A percentile compares a stretch with the other conserved stretches of the same genome.
Conservation (phyloP, 1,284 basidiomycete genomes). For the Papiliotrema fonsecae region DNA sequence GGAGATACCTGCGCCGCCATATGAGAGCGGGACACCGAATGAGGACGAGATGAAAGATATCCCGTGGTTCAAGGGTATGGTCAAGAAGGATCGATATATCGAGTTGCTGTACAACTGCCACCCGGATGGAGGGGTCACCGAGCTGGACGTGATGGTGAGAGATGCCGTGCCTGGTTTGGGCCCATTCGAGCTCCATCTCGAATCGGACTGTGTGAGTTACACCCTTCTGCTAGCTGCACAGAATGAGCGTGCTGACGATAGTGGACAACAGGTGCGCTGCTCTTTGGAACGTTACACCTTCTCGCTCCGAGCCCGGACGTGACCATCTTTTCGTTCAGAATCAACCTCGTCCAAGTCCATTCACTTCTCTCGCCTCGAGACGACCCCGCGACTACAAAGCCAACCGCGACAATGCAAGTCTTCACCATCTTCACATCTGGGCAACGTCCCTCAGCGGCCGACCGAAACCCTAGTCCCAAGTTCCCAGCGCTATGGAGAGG, state of each 20-base stretch:
- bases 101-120: constrained; percentile 26
- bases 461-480: background rate
- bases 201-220: constrained; percentile 24
- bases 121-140: constrained; percentile 15
- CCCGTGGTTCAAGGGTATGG: constrained; percentile 12
- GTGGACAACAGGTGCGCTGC: constrained; percentile 34
- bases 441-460: background rate
- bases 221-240: background rate
- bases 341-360: constrained; percentile 30
- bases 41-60: background rate
- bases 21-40: background rate
- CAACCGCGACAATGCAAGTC: constrained; percentile 9
- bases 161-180: constrained; percentile 24
- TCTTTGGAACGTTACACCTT: constrained; percentile 20
- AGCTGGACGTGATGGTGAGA: constrained; percentile 17
- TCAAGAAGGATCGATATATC: constrained; percentile 6
- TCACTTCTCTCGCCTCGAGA: constrained; percentile 29
- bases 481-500: constrained; percentile 20
- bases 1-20: background rate
- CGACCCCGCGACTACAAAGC: constrained; percentile 9
- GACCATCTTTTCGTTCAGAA: constrained; percentile 33
- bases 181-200: constrained; percentile 20
- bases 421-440: constrained; percentile 1
- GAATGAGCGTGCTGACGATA: constrained; percentile 15
- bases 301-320: constrained; percentile 16